Percentiles rank a stretch among this genome's conserved stretches.
Conservation (phyloP, 306 rosid species). For the Acacia confusa region DNA sequence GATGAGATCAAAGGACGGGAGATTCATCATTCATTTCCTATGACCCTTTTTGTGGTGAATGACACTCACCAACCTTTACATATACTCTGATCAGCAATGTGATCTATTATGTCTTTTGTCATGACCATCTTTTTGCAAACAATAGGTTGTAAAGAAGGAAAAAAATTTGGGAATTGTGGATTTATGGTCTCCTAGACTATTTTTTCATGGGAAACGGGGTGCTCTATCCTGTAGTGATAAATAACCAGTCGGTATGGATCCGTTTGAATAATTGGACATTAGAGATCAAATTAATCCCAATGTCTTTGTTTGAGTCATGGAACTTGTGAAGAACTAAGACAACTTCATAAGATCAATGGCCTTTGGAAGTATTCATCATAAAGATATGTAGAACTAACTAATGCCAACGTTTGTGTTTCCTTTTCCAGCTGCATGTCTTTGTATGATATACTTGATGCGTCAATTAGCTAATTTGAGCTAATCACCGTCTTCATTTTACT, state of each 20-base stretch:
- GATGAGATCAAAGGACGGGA: constrained; percentile 86
- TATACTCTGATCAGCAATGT: neutral
- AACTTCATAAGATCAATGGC: neutral
- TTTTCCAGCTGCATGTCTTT: neutral
- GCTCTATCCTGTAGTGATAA: constrained; percentile 10
- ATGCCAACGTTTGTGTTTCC: neutral
- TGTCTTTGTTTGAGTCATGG: neutral
- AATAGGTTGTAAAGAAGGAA: neutral
- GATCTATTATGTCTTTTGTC: constrained; percentile 4
- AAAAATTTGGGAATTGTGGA: neutral
- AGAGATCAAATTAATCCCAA: neutral
- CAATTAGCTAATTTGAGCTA: neutral
- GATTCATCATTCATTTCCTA: constrained; percentile 85
- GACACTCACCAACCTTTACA: neutral
- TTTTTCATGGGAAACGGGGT: neutral
- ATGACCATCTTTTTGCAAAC: neutral
- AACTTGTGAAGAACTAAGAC: neutral
- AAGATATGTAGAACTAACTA: neutral
- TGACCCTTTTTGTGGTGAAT: constrained; percentile 76
- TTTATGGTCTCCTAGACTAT: constrained; percentile 14
- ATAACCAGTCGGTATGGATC: neutral
- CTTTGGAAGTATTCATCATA: neutral
- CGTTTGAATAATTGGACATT: neutral
- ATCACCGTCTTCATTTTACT: neutral
- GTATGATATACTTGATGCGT: constrained; percentile 8